Percentiles rank a stretch among this genome's conserved stretches.
Evolutionary conservation across 345 rosid species (phyloP).

Genomic region (Rubroshorea leprosula): DNA sequence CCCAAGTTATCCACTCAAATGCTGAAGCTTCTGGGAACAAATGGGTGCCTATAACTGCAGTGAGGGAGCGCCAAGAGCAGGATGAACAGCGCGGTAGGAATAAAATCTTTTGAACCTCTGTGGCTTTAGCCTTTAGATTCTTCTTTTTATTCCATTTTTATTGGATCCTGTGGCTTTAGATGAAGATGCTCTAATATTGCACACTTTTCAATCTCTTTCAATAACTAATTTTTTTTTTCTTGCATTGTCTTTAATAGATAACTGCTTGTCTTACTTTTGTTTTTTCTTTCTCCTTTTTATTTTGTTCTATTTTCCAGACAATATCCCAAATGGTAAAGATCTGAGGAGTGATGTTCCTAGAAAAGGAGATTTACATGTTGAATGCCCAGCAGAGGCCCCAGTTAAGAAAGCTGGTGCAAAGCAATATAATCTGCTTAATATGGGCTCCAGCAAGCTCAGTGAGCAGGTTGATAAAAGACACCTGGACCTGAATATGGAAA

Average conservation of each 20-base stretch:
- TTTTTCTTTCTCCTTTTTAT: conserved; percentile 4
- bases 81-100: conserved; percentile 31
- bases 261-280: not conserved
- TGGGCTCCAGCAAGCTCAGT: conserved; percentile 18
- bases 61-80: conserved; percentile 19
- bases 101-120: conserved; percentile 5
- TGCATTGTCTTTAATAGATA: not conserved
- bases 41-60: conserved; percentile 20
- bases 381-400: conserved; percentile 29
- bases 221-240: not conserved
- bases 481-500: conserved; percentile 31
- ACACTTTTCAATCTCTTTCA: not conserved
- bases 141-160: too few relatives aligned
- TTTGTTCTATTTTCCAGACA: conserved; percentile 27
- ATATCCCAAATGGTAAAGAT: conserved; percentile 33
- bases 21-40: conserved; percentile 32
- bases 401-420: conserved; percentile 16
- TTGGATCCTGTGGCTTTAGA: too few relatives aligned
- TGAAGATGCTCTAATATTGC: conserved; percentile 1
- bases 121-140: not conserved
- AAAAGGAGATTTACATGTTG: conserved; percentile 32
- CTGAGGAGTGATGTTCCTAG: conserved; percentile 29
- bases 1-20: conserved; percentile 47
- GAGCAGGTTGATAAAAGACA: conserved; percentile 28
- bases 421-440: conserved; percentile 31